These are phyloP conservation scores for Chalara sp. DNA, from an alignment of 2,329 filamentous ascomycete species.

Conservation along the genomic window DNA sequence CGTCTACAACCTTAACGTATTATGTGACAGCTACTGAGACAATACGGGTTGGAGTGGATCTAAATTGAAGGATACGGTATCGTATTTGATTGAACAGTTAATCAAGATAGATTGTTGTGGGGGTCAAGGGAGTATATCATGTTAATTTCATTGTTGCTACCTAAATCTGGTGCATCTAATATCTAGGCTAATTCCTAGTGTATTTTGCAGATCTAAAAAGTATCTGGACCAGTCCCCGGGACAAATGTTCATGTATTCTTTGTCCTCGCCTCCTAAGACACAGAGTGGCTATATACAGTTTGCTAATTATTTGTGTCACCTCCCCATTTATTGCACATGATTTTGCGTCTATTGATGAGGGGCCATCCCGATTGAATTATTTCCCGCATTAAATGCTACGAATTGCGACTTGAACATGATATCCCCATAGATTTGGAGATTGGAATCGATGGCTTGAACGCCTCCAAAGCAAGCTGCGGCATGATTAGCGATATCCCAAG, in stretches of 20 bases:
- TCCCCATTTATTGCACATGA: not conserved
- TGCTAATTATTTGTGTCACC: not conserved
- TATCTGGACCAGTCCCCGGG: too few species aligned
- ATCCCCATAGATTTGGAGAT: conserved; percentile 56
- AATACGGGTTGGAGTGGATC: too few species aligned
- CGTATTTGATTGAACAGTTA: too few species aligned
- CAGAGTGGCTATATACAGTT: not conserved
- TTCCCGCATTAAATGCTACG: conserved; percentile 49
- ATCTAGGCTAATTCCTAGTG: too few species aligned
- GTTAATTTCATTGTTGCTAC: too few species aligned
- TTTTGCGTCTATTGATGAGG: conserved; percentile 20
- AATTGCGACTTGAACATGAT: conserved; percentile 57
- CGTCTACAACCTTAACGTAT: too few species aligned
- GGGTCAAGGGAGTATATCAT: too few species aligned
- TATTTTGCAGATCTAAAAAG: too few species aligned
- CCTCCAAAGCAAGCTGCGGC: conserved; percentile 57
- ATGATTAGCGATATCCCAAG: not conserved
- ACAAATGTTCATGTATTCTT: not conserved
- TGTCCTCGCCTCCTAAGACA: not conserved
- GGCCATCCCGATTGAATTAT: conserved; percentile 47
- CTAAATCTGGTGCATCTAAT: too few species aligned
- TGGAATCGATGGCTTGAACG: conserved; percentile 50
- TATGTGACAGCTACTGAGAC: too few species aligned
- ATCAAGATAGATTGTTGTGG: too few species aligned
- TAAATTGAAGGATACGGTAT: too few species aligned